These are phyloP conservation scores for Macadamia tetraphylla DNA, from an alignment of 164 flowering plant species.

Conservation along the genomic window DNA sequence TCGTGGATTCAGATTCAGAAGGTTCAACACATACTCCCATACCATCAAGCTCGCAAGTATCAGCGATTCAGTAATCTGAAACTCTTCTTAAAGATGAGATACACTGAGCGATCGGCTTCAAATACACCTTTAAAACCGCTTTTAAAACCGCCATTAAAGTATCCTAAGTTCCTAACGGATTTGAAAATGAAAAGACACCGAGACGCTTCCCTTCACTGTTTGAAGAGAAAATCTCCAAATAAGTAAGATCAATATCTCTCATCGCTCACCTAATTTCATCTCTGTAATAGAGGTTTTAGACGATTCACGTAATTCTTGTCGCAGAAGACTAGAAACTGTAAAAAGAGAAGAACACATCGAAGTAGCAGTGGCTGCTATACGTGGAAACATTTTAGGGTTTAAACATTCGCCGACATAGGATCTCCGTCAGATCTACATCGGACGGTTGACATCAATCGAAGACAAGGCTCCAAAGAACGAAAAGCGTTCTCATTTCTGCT, in stretches of 20 bases:
- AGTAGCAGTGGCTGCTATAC: constrained; percentile 6
- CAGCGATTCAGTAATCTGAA: neutral
- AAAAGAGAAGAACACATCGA: neutral
- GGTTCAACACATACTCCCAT: neutral
- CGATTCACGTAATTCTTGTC: constrained; percentile 14
- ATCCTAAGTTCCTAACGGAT: neutral
- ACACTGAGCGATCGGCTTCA: neutral
- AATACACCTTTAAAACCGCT: neutral
- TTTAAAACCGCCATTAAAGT: neutral
- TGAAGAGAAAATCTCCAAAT: constrained; percentile 3
- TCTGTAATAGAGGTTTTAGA: neutral
- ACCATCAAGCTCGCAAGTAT: neutral
- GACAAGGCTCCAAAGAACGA: too few species aligned
- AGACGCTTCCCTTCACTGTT: neutral
- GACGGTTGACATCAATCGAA: constrained; percentile 4
- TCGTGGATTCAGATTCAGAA: neutral
- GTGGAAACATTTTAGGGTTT: constrained; percentile 20
- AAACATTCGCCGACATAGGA: neutral
- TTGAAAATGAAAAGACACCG: neutral
- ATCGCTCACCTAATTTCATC: neutral
- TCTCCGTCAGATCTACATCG: constrained; percentile 9
- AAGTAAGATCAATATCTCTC: neutral
- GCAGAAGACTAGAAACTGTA: neutral
- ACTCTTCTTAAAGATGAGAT: neutral
- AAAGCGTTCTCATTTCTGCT: too few species aligned